Conservation (phyloP, 805 yeast genomes). For the Lachancea cidri region DNA sequence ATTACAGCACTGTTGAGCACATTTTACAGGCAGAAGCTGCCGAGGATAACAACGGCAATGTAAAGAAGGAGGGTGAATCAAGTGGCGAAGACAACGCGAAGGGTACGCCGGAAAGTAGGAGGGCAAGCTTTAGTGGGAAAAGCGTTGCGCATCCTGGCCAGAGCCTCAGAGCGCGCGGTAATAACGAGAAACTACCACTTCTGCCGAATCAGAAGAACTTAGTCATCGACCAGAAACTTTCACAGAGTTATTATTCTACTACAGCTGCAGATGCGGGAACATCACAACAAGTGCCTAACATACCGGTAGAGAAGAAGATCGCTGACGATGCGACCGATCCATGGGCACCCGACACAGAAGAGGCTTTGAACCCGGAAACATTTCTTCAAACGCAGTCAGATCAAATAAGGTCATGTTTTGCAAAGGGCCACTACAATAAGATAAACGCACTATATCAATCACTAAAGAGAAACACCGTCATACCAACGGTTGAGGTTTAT, state of each 20-base stretch:
- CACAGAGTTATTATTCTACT: conserved; percentile 18
- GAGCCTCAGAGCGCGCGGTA: background rate
- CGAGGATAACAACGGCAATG: conserved; percentile 1
- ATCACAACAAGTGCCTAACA: background rate
- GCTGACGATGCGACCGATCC: conserved; percentile 13
- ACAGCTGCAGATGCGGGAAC: conserved; percentile 6
- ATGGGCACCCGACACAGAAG: conserved; percentile 32
- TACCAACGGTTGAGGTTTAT: conserved; percentile 50
- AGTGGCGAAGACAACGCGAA: background rate
- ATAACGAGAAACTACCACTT: conserved; percentile 3
- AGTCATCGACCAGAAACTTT: conserved; percentile 16
- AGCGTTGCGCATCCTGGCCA: conserved; percentile 1
- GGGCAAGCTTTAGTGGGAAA: conserved; percentile 5
- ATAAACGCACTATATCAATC: conserved; percentile 38
- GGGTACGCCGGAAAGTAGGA: conserved; percentile 1
- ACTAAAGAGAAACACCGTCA: conserved; percentile 36
- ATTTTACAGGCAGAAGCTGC: conserved; percentile 14
- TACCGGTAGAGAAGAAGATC: conserved; percentile 1
- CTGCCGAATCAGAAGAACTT: conserved; percentile 13
- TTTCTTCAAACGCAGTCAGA: conserved; percentile 29
- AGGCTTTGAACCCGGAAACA: conserved; percentile 27
- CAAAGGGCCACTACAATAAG: conserved; percentile 29
- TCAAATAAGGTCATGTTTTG: conserved; percentile 29
- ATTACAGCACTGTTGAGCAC: conserved; percentile 28
- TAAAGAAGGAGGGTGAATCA: background rate